phyloP scores from a whole-genome alignment of 2,329 filamentous ascomycete genomes.

The Beauveria bassiana region DNA sequence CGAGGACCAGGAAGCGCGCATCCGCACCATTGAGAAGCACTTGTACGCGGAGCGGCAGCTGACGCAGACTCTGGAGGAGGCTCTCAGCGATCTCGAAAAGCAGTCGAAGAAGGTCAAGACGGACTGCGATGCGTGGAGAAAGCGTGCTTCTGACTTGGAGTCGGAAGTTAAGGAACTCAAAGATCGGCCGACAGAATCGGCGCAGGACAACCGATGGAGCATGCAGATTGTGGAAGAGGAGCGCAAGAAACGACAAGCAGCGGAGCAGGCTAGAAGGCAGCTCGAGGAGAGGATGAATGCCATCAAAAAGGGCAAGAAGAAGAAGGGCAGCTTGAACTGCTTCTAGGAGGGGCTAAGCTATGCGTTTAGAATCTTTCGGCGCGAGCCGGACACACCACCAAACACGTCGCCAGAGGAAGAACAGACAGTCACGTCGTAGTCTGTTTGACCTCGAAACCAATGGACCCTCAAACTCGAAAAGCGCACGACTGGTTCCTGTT shows the following conservation, averaged over 20 bases:
- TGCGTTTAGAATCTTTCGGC: slow-evolving; percentile 11
- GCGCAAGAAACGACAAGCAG: slow-evolving; percentile 81
- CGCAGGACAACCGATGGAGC: slow-evolving; percentile 54
- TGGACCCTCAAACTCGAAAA: neutral
- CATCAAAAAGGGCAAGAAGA: slow-evolving; percentile 83
- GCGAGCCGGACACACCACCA: neutral
- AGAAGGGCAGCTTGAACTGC: slow-evolving; percentile 94
- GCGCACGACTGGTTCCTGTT: neutral
- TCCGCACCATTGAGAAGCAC: slow-evolving; percentile 94
- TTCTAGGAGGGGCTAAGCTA: slow-evolving; percentile 54
- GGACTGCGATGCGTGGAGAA: slow-evolving; percentile 85
- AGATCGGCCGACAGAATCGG: slow-evolving; percentile 39
- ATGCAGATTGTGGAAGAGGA: slow-evolving; percentile 95
- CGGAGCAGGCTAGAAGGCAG: slow-evolving; percentile 80
- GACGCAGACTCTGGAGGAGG: slow-evolving; percentile 90
- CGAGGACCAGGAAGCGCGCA: slow-evolving; percentile 91
- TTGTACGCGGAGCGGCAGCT: slow-evolving; percentile 93
- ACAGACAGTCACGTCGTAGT: slow-evolving; percentile 2
- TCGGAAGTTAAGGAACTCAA: slow-evolving; percentile 60
- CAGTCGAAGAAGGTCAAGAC: slow-evolving; percentile 87
- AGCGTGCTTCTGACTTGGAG: slow-evolving; percentile 72
- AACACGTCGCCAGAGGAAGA: neutral
- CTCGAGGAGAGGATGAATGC: slow-evolving; percentile 93
- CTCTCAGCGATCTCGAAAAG: slow-evolving; percentile 84
- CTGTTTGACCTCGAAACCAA: neutral